phyloP scores from a whole-genome alignment of 2,329 filamentous ascomycete genomes.

The Hymenoscyphus linearis region DNA sequence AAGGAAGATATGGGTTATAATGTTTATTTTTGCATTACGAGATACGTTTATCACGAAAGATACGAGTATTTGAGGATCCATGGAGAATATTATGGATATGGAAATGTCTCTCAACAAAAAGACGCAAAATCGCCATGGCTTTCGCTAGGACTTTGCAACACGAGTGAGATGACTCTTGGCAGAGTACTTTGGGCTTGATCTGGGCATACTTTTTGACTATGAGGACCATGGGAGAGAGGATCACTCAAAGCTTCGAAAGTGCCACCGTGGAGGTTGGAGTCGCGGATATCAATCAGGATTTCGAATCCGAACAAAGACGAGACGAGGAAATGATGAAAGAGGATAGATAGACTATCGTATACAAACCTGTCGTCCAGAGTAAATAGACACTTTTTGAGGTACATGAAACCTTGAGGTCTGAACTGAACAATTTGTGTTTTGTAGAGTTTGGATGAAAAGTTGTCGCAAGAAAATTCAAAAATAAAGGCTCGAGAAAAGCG shows the following conservation, averaged over 20 bases:
- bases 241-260: conserved; percentile 89
- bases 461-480: neutral
- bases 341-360: neutral
- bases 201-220: conserved; percentile 88
- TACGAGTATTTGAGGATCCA: no score
- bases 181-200: conserved; percentile 69
- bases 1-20: neutral
- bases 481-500: conserved; percentile 2
- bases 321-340: neutral
- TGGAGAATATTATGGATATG: neutral
- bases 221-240: conserved; percentile 60
- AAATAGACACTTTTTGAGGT: neutral
- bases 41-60: neutral
- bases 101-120: conserved; percentile 72
- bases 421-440: neutral
- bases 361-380: neutral
- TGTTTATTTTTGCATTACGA: neutral
- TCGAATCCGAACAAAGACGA: neutral
- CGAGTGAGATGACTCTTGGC: conserved; percentile 88
- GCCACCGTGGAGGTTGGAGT: conserved; percentile 43
- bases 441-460: neutral
- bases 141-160: conserved; percentile 79
- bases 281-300: neutral
- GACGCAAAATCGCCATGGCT: conserved; percentile 82
- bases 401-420: neutral